Evolutionary conservation across 2,329 filamentous ascomycete genomes (phyloP).

Genomic region (Ascochyta fabae): DNA sequence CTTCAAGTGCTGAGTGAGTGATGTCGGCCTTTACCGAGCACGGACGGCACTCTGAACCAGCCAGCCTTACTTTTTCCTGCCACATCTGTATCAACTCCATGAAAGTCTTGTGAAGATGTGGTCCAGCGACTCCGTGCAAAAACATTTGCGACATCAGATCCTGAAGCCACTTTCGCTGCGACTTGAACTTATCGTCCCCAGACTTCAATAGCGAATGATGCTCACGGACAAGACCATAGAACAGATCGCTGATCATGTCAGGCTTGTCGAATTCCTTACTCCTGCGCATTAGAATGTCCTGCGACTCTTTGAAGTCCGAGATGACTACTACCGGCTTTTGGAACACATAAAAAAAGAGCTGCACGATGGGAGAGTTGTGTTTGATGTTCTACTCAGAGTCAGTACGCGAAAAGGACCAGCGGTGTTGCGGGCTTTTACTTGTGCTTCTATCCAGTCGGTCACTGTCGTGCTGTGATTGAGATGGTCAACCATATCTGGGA

Average conservation of each 20-base stretch:
- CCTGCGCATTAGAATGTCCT: conserved; percentile 51
- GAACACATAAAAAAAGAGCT: conserved; percentile 57
- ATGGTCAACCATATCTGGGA: conserved; percentile 45
- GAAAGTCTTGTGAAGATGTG: conserved; percentile 43
- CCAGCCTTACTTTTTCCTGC: conserved; percentile 40
- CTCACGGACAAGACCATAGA: conserved; percentile 43
- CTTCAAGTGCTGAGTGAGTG: conserved; percentile 24
- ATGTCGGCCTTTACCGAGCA: conserved; percentile 44
- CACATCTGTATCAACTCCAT: conserved; percentile 46
- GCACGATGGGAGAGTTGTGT: conserved; percentile 37
- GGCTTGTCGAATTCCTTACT: conserved; percentile 56
- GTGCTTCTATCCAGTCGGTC: conserved; percentile 9
- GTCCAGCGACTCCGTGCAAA: conserved; percentile 43
- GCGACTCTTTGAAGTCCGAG: conserved; percentile 52
- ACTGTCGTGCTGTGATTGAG: conserved; percentile 27
- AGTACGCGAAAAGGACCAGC: no score
- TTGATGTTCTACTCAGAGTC: not conserved
- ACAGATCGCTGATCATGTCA: conserved; percentile 41
- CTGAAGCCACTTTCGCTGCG: conserved; percentile 46
- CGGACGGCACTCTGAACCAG: conserved; percentile 33
- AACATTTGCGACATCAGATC: conserved; percentile 51
- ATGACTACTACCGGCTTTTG: conserved; percentile 54
- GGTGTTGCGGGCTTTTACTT: no score
- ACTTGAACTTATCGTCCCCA: conserved; percentile 39
- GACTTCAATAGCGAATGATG: conserved; percentile 44